Percentiles rank a stretch among this genome's conserved stretches.
phyloP scores from a whole-genome alignment of 768 basidiomycete genomes.

The Tricholoma hemisulphureum region DNA sequence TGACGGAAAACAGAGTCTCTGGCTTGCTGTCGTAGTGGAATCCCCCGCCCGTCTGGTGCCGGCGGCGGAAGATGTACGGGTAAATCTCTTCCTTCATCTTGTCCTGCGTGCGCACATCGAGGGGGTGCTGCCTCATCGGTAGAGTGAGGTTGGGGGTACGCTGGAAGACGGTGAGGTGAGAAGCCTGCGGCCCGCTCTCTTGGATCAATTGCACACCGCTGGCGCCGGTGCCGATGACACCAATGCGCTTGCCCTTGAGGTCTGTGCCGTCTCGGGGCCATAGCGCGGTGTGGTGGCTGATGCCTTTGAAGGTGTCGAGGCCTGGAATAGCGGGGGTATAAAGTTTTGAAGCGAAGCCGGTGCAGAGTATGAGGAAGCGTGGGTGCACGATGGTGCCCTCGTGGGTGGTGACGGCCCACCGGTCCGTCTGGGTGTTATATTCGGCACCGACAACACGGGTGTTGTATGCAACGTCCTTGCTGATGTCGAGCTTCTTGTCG shows the following conservation, averaged over 20 bases:
- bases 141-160: constrained; percentile 26
- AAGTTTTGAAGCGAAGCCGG: constrained; percentile 23
- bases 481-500: constrained; percentile 25
- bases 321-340: constrained; percentile 20
- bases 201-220: constrained; percentile 28
- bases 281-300: constrained; percentile 20
- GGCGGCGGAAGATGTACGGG: constrained; percentile 17
- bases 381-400: constrained; percentile 14
- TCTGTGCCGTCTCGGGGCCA: constrained; percentile 24
- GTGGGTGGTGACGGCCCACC: constrained; percentile 22
- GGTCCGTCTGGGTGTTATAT: constrained; percentile 16
- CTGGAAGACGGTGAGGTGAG: constrained; percentile 27
- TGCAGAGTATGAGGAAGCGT: constrained; percentile 22
- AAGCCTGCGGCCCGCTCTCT: constrained; percentile 17
- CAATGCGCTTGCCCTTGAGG: constrained; percentile 22
- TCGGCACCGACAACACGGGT: constrained; percentile 20
- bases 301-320: constrained; percentile 23
- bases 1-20: constrained; percentile 12
- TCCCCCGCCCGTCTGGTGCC: constrained; percentile 20
- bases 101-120: constrained; percentile 11
- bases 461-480: constrained; percentile 21
- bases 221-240: constrained; percentile 27
- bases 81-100: constrained; percentile 18
- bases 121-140: constrained; percentile 19
- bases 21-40: constrained; percentile 11